Base-by-base conservation (phyloP, 345 rosid genomes). In the Pugionium cornutum region DNA sequence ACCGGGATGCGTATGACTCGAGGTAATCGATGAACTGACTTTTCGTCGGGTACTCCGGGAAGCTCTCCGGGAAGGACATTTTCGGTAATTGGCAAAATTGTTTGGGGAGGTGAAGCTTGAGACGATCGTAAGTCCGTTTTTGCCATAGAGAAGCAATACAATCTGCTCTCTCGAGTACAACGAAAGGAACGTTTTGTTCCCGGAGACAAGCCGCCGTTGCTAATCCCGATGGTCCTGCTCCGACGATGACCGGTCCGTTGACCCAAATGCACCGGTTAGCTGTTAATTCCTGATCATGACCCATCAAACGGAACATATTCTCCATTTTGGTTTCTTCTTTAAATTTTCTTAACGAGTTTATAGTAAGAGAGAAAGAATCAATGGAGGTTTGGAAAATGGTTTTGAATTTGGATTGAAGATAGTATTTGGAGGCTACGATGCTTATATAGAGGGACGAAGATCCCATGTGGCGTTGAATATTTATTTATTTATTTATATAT, bases 131-230 rank as follows among this genome's bases (percentile, higher is more conserved):
- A 72, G 97, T 83, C 5, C 83, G 83, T 40, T 83, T 83, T 39
- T 89, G 89, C 97, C 97, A 89, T 1, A 87, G 71, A 2, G 97
- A 89, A 11, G 97, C 97, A 26, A 89, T 87, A 67, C 97, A 89
- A n/a, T 85, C 89, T 10, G 89, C 82, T 67, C 84, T 78, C 75
- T 89, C 97, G 0, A 89, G 84, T 51, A 89, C 87, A 11, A 84
- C 85, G 62, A 64, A 85, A 26, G 97, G 95, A 18, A 87, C 92
- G 4, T 79, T 80, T 53, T 87, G 85, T 9, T 85, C 92, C 27
- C 78, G 70, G 3, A 89, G 89, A 74, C 95, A 83, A 61, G 97
- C 92, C 0, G 92, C 97, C 0, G 91, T 27, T 10, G 18, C 18
- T 18, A 18, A 18, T 18, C 18, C 18, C 18, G 18, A 18, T 18